Percentiles rank a stretch among this genome's conserved stretches.
These are phyloP conservation scores for Yarrowia alimentaria DNA, from an alignment of 805 yeast species.

Conservation along the genomic window DNA sequence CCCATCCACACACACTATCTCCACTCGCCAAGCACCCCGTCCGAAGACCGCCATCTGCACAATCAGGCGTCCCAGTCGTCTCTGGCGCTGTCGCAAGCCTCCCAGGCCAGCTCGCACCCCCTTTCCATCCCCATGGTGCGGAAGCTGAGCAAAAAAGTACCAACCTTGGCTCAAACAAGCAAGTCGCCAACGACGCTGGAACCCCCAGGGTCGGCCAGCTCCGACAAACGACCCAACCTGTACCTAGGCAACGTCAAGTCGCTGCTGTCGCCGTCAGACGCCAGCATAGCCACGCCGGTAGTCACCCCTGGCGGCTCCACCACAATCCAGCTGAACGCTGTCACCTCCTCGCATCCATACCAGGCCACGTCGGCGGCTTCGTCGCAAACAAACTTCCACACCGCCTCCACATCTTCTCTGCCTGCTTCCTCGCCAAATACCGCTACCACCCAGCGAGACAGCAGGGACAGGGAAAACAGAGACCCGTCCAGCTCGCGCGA, in stretches of 20 bases:
- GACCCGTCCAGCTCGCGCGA: constrained; percentile 28
- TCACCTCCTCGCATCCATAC: constrained; percentile 18
- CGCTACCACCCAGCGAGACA: background rate
- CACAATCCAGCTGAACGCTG: constrained; percentile 9
- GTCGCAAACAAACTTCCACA: constrained; percentile 11
- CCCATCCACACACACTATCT: constrained; percentile 23
- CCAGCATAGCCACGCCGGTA: constrained; percentile 4
- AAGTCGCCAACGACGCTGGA: constrained; percentile 7
- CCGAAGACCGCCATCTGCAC: background rate
- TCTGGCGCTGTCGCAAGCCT: too few relatives aligned
- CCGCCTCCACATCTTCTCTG: constrained; percentile 3
- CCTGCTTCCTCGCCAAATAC: constrained; percentile 2
- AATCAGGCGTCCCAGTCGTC: background rate
- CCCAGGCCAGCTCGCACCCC: too few relatives aligned
- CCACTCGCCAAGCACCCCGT: constrained; percentile 21
- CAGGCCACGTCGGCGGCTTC: constrained; percentile 15
- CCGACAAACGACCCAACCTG: constrained; percentile 5
- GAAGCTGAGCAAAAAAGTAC: constrained; percentile 16
- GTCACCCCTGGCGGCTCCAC: constrained; percentile 20
- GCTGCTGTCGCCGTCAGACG: constrained; percentile 9
- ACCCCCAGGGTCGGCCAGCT: background rate
- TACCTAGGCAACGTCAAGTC: constrained; percentile 13
- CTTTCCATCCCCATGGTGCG: background rate
- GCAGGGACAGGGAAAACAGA: background rate
- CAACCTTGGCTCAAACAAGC: too few relatives aligned